Base-by-base conservation (phyloP, 1,284 basidiomycete genomes). In the Sporisorium reilianum region DNA sequence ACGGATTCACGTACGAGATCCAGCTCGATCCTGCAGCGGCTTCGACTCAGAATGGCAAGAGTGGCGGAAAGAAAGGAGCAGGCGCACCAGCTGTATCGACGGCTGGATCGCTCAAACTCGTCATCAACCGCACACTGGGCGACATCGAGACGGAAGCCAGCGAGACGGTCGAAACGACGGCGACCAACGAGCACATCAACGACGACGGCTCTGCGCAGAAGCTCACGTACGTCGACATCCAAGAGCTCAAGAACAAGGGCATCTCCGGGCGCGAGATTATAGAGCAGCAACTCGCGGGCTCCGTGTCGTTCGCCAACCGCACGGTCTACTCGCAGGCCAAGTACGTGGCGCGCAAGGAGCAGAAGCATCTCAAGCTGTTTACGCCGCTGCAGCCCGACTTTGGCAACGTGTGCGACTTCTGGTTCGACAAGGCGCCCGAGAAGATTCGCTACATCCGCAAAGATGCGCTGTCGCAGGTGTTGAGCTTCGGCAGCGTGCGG, bases 371-470 rank as follows among this genome's bases (percentile, higher is more conserved):
- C 11, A 95, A 94, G 84, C 89, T 90, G 8, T 94, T 99, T 78
- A 91, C 92, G 3, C 93, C 93, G 0, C 88, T 98, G 38, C 91
- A 95, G 45, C 94, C 96, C 0, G 94, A 94, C 0, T 84, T 93
- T 25, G 91, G 91, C 87, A 94, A 95, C 83, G 90, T 99, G 42
- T 91, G 92, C 83, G 90, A 93, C 73, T 95, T 93, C 85, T 94
- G 94, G 92, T 92, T 93, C 50, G 85, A 85, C 86, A 74, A 77
- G 49, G 87, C 87, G 59, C 71, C 93, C 52, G 88, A 86, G 61
- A 90, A 93, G 63, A 90, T 97, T 63, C 90, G 93, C 44, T 91
- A 93, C 74, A 88, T 99, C 41, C 91, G 97, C 8, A 87, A 91
- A 32, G 97, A 99, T 86, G 90, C 93, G 0, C 87, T 99, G 23